Percentiles rank a stretch among this genome's conserved stretches.
These are phyloP conservation scores for Vitis vinifera DNA, from an alignment of 164 flowering plant genomes.

Conservation along the genomic window DNA sequence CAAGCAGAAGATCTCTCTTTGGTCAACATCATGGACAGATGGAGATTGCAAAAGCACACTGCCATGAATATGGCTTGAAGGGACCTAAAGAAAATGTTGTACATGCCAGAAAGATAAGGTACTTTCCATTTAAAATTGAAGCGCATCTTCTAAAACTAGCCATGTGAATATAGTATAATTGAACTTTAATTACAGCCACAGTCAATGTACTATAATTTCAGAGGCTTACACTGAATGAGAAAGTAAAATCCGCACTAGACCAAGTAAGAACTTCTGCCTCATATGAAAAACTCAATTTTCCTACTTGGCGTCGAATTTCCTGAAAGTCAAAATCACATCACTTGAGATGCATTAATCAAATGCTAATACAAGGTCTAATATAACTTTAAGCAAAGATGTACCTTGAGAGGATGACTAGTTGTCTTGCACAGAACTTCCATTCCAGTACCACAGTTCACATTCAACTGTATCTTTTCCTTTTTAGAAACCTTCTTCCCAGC, in stretches of 20 bases:
- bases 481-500: conserved; percentile 60
- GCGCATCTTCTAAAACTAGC: neutral
- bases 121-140: neutral
- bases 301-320: conserved; percentile 64
- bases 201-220: neutral
- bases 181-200: neutral
- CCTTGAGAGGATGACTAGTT: conserved; percentile 87
- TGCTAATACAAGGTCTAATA: neutral
- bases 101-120: neutral
- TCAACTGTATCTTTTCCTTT: conserved; percentile 71
- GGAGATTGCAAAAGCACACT: conserved; percentile 78
- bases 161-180: neutral
- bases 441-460: conserved; percentile 62
- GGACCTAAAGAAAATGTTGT: conserved; percentile 43
- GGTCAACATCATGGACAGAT: conserved; percentile 60
- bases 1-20: conserved; percentile 75
- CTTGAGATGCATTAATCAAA: neutral
- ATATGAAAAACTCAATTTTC: conserved; percentile 60
- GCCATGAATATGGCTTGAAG: conserved; percentile 58
- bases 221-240: conserved; percentile 65
- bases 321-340: conserved; percentile 23
- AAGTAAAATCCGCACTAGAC: conserved; percentile 66
- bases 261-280: conserved; percentile 76
- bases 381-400: conserved; percentile 14
- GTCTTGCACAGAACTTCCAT: conserved; percentile 60